A percentile compares a stretch with the other conserved stretches of the same genome.
These are phyloP conservation scores for Globisporangium cylindrosporum DNA, from an alignment of 352 stramenopile species.

Conservation along the genomic window DNA sequence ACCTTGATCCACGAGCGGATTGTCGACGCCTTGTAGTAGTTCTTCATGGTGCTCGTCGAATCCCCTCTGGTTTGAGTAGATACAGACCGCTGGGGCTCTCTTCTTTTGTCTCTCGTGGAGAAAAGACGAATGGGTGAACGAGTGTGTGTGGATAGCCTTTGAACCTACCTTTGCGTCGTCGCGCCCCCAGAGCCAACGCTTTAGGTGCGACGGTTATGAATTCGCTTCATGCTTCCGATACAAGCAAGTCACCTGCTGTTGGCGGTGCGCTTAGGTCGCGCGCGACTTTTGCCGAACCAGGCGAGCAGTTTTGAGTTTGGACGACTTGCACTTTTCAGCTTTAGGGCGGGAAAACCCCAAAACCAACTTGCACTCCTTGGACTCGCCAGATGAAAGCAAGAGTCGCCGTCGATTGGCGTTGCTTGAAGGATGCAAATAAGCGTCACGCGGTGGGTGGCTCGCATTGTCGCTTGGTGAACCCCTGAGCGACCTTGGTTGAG, in stretches of 20 bases:
- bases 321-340: too few relatives aligned
- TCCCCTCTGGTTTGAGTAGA: not conserved
- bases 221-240: not conserved
- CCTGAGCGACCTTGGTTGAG: too few relatives aligned
- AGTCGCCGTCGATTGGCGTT: too few relatives aligned
- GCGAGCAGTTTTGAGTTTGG: conserved; percentile 1
- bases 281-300: not conserved
- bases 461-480: too few relatives aligned
- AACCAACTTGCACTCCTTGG: not conserved
- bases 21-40: not conserved
- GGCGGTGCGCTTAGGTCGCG: not conserved
- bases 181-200: not conserved
- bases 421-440: too few relatives aligned
- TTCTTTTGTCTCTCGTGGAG: not conserved
- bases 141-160: not conserved
- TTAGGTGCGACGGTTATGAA: not conserved
- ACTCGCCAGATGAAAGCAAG: not conserved
- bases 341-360: not conserved
- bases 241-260: too few relatives aligned
- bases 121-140: conserved; percentile 8
- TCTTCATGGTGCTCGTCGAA: conserved; percentile 2
- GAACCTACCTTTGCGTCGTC: not conserved
- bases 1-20: conserved; percentile 13
- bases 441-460: too few relatives aligned
- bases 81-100: not conserved